Evolutionary conservation across 2,329 filamentous ascomycete genomes (phyloP).

Genomic region (Aureobasidium sp.): DNA sequence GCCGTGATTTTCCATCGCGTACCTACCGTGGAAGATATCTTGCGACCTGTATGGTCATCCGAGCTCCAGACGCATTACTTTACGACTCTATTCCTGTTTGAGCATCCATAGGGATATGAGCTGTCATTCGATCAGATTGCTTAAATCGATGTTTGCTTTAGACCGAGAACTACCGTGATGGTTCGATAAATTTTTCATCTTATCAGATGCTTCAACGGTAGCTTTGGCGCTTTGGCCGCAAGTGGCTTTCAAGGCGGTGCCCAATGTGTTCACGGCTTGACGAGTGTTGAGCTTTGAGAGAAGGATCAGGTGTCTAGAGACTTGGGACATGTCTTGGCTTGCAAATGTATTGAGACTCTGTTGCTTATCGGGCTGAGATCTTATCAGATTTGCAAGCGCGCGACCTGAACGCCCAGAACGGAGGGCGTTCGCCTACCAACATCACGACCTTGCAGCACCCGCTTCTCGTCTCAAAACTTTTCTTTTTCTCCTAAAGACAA

Average conservation of each 20-base stretch:
- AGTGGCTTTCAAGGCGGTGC: neutral
- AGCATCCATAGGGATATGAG: neutral
- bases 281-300: neutral
- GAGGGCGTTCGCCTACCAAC: neutral
- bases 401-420: neutral
- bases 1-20: neutral
- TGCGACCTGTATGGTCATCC: neutral
- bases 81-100: neutral
- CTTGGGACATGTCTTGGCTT: constrained; percentile 1
- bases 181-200: constrained; percentile 11
- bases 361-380: neutral
- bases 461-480: neutral
- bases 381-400: constrained; percentile 13
- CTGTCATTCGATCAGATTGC: neutral
- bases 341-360: neutral
- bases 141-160: neutral
- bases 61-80: neutral
- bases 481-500: neutral
- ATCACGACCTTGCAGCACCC: neutral
- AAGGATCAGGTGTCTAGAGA: neutral
- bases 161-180: constrained; percentile 3
- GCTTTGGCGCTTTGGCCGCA: neutral
- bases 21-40: neutral
- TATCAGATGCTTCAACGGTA: constrained; percentile 7
- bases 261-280: neutral